Evolutionary conservation across 306 rosid species (phyloP), one percentile per base, ranked within the genome.

Genomic region (Chamaecrista fasciculata): DNA sequence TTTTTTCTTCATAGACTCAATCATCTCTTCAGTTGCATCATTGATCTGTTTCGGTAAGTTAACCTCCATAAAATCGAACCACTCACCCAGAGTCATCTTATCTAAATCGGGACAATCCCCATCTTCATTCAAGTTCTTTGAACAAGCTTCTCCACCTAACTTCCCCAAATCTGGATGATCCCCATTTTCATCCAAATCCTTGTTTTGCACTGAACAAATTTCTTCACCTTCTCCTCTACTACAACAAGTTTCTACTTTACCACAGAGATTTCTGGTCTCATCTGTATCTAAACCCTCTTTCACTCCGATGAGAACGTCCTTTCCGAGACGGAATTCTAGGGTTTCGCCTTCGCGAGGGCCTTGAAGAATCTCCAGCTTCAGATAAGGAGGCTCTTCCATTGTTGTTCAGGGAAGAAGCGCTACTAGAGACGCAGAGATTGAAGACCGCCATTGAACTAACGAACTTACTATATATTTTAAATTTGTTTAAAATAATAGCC

Each of bases 301-400:
- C 2, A 21, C 36, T 60, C 98, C 98, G 69, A 90, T 77, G 14
- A 75, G 78, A 73, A 93, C 18, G 4, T 65, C 56, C 59, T 80
- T 24, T 43, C 87, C 81, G 62, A 86, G 82, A 39, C 1, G 70
- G 78, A 67, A 90, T 1, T 78, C 81, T 7, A 83, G 62, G 82
- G 87, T 65, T 78, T 88, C 88, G 0, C 92, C 97, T 33, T 71
- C 11, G 1, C 88, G 85, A 31, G 94, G 96, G 7, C 98, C 98
- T 76, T 78, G 55, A 8, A 83, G 79, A 3, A 94, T 76, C 1
- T 62, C 57, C 8, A 94, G 85, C 43, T 58, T 62, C 11, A 93
- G 86, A 19, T 78, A 63, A 20, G 48, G 73, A 7, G 79, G 42
- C 49, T 79, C 91, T 87, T 68, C 42, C 34, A 2, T 33, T 33